Evolutionary conservation across 2,329 filamentous ascomycete species (phyloP), one percentile per base, ranked within the genome.

Genomic region (Aspergillus sp.): DNA sequence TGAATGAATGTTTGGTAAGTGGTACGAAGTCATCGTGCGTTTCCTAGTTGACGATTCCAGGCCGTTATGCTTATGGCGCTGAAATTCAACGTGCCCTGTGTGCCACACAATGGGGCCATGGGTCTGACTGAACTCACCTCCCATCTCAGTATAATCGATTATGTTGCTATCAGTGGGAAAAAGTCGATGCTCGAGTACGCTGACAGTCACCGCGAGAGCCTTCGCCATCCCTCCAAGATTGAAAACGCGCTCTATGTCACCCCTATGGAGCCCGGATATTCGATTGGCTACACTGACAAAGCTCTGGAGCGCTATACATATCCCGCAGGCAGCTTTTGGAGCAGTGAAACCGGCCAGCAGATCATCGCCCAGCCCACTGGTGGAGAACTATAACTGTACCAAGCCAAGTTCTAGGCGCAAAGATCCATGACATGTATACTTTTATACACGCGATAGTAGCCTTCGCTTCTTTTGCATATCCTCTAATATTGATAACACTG

Each of bases 91-190:
- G 82, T 95, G 3, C 91, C 91, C 13, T 87, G 95, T 60, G 90
- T 96, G 4, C 91, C 92, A 1, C 91, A 96, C 75, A 90, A 85
- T 0, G 91, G 92, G 19, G 91, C 91, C 60, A 91, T 96, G 1
- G 92, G 91, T 5, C 79, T 96, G 58, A 90, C 91, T 35, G 92
- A 96, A 74, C 96, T 96, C 76, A 96, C 92, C 0, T 90, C 95
- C 77, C 91, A 96, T 73, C 75, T 96, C 55, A 90, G 85, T 73
- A 95, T 90, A 11, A 94, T 96, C 60, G 92, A 96, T 73, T 96
- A 96, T 64, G 89, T 96, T 3, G 87, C 87, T 42, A 90, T 96
- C 1, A 87, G 81, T 55, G 91, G 89, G 16, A 89, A 91, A 79
- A 82, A 85, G 67, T 89, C 85, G 20, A 83, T 96, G 44, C 77